Percentiles rank a stretch among this genome's conserved stretches.
phyloP scores from a whole-genome alignment of 345 rosid species.

The Rubroshorea leprosula region DNA sequence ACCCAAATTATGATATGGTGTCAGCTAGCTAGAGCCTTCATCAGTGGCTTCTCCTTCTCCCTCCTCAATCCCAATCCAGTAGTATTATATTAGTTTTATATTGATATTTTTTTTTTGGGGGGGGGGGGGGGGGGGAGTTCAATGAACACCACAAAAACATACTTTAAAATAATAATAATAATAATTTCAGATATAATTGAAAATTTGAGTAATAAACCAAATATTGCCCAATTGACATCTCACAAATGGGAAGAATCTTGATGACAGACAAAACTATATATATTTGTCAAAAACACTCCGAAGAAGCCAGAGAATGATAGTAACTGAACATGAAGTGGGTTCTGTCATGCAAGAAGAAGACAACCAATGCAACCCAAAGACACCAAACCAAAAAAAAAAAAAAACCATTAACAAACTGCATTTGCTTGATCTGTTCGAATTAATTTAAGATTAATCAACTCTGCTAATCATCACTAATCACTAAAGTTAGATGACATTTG shows the following conservation, averaged over 20 bases:
- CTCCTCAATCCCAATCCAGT: neutral
- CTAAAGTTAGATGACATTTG: neutral
- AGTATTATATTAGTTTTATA: too few relatives aligned
- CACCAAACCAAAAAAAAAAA: neutral
- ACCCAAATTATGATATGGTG: constrained; percentile 1
- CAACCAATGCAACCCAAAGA: constrained; percentile 12
- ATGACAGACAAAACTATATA: constrained; percentile 1
- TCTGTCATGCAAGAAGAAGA: constrained; percentile 12
- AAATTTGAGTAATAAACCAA: neutral
- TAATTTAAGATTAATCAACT: neutral
- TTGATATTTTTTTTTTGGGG: too few relatives aligned
- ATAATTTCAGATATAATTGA: too few relatives aligned
- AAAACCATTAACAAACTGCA: neutral
- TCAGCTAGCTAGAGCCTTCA: neutral
- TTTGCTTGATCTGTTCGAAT: neutral
- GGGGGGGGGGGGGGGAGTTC: constrained; percentile 10
- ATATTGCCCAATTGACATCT: constrained; percentile 17
- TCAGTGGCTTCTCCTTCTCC: too few relatives aligned
- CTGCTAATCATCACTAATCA: neutral
- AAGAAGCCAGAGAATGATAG: constrained; percentile 1
- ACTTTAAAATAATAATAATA: neutral
- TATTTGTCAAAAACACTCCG: too few relatives aligned
- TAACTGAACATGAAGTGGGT: constrained; percentile 17
- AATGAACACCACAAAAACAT: neutral
- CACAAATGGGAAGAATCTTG: constrained; percentile 6